These are phyloP conservation scores for Aspergillus saccharolyticus DNA, from an alignment of 495 filamentous ascomycete species.

Conservation along the genomic window DNA sequence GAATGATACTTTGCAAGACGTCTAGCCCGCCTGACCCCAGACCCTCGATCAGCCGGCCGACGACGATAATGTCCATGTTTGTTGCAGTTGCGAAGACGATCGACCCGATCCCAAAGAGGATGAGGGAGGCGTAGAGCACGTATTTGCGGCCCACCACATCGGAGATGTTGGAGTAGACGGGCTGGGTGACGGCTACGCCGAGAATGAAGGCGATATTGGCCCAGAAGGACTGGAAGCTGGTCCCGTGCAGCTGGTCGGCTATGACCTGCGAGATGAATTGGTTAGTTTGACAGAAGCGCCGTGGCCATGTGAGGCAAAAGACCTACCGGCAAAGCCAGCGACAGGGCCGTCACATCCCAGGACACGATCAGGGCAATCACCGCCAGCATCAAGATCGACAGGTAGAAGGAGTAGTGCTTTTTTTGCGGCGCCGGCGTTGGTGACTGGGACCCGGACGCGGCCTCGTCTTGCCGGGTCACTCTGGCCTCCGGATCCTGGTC, in stretches of 20 bases:
- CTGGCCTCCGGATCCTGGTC: conserved; percentile 8
- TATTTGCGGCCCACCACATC: neutral
- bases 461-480: too few species aligned
- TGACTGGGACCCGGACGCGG: too few species aligned
- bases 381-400: neutral
- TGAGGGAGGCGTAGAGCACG: neutral
- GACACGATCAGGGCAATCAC: neutral
- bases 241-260: neutral
- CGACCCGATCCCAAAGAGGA: neutral
- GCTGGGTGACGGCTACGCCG: neutral
- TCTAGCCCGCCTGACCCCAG: neutral
- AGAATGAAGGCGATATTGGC: neutral
- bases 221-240: neutral
- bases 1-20: neutral
- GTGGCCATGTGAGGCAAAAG: neutral
- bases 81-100: neutral
- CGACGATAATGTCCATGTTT: neutral
- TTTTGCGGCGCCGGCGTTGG: neutral
- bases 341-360: neutral
- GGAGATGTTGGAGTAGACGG: neutral
- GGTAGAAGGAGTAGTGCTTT: neutral
- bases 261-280: neutral
- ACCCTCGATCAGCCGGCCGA: neutral
- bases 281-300: neutral
- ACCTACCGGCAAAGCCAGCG: neutral